Conservation (phyloP, 345 rosid genomes). For the Moricandia arvensis region DNA sequence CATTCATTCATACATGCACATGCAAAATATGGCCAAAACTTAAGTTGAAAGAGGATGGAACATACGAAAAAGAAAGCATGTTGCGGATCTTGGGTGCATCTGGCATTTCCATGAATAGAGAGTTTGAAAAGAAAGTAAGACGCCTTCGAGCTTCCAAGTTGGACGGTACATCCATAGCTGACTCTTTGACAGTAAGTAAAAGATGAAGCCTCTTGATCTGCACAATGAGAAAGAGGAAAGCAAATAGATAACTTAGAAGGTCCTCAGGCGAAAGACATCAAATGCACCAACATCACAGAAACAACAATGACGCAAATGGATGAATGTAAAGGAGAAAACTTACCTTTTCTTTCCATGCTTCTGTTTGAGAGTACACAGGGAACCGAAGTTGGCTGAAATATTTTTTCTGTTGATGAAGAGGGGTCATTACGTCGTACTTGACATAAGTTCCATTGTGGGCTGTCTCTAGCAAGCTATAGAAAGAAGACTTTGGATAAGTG, state of each 20-base stretch:
- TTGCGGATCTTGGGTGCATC: constrained; percentile 59
- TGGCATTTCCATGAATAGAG: constrained; percentile 75
- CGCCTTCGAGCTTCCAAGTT: constrained; percentile 73
- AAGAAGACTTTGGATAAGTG: neutral
- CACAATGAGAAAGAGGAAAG: neutral
- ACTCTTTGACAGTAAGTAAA: constrained; percentile 64
- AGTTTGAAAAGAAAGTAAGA: constrained; percentile 63
- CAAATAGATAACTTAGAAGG: neutral
- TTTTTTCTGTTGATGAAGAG: neutral
- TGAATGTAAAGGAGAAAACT: neutral
- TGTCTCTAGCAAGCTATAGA: neutral
- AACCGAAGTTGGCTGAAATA: neutral
- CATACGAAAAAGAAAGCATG: constrained; percentile 67
- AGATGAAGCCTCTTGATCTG: constrained; percentile 60
- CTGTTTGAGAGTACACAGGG: neutral
- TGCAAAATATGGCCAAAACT: constrained; percentile 5
- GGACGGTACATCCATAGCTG: constrained; percentile 68
- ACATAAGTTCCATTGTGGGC: neutral
- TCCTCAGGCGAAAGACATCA: neutral
- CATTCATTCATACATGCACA: constrained; percentile 9
- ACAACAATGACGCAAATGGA: neutral
- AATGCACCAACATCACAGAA: neutral
- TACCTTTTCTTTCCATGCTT: neutral
- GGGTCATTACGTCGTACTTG: neutral
- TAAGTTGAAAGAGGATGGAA: constrained; percentile 23